Evolutionary conservation across 2,329 filamentous ascomycete genomes (phyloP).

Genomic region (Dactylonectria macrodidyma): DNA sequence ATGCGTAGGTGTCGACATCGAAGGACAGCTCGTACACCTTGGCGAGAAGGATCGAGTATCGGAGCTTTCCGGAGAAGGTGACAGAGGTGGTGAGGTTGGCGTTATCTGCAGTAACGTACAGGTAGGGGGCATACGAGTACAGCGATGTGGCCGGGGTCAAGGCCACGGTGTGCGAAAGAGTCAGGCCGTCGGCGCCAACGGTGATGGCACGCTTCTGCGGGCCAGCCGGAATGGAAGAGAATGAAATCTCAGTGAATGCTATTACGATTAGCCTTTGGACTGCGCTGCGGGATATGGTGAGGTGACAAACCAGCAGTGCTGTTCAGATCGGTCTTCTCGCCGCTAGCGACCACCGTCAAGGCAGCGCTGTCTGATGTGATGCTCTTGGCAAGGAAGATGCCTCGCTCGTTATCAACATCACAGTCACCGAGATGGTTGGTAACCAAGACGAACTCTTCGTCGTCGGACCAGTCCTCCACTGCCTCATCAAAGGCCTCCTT

Average conservation of each 20-base stretch:
- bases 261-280: neutral
- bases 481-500: constrained; percentile 31
- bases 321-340: constrained; percentile 51
- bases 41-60: constrained; percentile 55
- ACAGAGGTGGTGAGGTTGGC: constrained; percentile 52
- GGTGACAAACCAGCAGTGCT: constrained; percentile 53
- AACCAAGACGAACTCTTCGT: constrained; percentile 53
- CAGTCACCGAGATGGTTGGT: constrained; percentile 60
- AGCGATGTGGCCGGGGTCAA: constrained; percentile 21
- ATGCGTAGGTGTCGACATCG: constrained; percentile 58
- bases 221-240: constrained; percentile 30
- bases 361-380: constrained; percentile 47
- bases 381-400: constrained; percentile 54
- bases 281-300: too few relatives aligned
- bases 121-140: constrained; percentile 32
- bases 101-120: constrained; percentile 31
- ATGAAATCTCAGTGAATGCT: constrained; percentile 34
- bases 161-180: constrained; percentile 29
- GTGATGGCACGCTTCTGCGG: constrained; percentile 31
- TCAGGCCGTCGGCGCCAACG: constrained; percentile 14
- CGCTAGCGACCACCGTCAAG: constrained; percentile 50
- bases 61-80: constrained; percentile 59
- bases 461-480: constrained; percentile 29
- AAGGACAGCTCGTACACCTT: constrained; percentile 57
- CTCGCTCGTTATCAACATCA: constrained; percentile 56